Evolutionary conservation across 2,329 filamentous ascomycete species (phyloP), one percentile per base, ranked within the genome.

Genomic region (Phyllachora maydis): DNA sequence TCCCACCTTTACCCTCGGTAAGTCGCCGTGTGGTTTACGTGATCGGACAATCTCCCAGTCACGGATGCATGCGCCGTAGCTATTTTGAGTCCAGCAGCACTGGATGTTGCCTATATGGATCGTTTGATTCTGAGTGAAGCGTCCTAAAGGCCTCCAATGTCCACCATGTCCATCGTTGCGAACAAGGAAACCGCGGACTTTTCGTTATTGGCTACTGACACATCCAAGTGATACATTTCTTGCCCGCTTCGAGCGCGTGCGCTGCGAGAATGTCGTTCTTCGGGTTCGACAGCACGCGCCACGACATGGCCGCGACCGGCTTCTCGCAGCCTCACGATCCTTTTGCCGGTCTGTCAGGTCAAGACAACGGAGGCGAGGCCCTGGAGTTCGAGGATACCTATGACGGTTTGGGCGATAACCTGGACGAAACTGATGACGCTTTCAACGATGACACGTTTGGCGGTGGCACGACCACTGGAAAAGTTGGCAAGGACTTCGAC

Each of bases 391-490:
- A 98, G 38, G 82, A 98, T 43, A 95, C 85, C 18, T 95, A 95
- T 44, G 88, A 98, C 47, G 85, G 85, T 11, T 59, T 98, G 19
- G 88, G 82, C 27, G 77, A 92, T 41, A 70, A 77, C 46, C 70
- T 98, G 17, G 73, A 92, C 39, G 85, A 98, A 44, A 73, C 77
- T 11, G 78, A 85, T 40, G 88, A 98, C 55, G 81, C 65, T 23
- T 81, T 93, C 59, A 98, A 98, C 47, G 81, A 95, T 38, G 88
- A 95, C 43, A 98, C 88, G 2, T 98, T 98, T 43, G 78, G 65
- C 14, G 42, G 41, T 27, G 50, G 47, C 17, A 51, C 45, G 11
- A 41, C 45, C 11, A 34, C 45, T 18, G 47, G 56, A 15, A 56
- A 56, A 8, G 66, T 88, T 28, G 83, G 83, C 41, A 90, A 78